Evolutionary conservation across 495 filamentous ascomycete species (phyloP), one percentile per base, ranked within the genome.

Genomic region (Zalerion maritima): DNA sequence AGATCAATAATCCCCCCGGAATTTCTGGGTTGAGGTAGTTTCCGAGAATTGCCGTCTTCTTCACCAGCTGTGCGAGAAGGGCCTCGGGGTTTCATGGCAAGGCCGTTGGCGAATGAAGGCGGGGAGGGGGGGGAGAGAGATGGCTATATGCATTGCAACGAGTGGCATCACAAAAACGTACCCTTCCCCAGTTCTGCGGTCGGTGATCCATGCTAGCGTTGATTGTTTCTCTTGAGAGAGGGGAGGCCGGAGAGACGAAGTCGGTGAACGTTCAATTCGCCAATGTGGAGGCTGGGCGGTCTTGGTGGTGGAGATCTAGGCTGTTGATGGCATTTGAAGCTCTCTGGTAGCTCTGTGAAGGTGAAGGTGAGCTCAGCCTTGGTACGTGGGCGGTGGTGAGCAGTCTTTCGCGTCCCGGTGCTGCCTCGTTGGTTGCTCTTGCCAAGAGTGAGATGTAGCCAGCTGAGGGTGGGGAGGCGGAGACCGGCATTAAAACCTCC

Each of bases 121-220:
- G 17, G 38, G 8, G 35, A 31, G 14, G 28, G 20, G 12, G 27
- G 18, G 13, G 28, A 36, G 50, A 50, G 45, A 54, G 37, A 32
- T 46, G 24, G 45, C 49, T 41, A 28, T 32, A 39, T 32, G 34
- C 34, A 24, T 26, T 34, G 35, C 34, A 45, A 44, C 26, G 43
- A 34, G 40, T 34, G 27, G 21, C 40, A 15, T 25, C 34, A 37
- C 21, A 34, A 15, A 17, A 42, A 58, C 74, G 49, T 82, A 94
- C 89, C 59, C 87, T 79, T 50, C 87, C 87, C 87, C 87, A 96
- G 43, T 75, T 76, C 73, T 92, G 81, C 35, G 87, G 87, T 50
- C 82, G 71, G 60, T 96, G 87, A 55, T 94, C 86, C 87, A 96
- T 96, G 34, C 40, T 28, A 29, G 16, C 42, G 36, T 32, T 18